phyloP scores from a whole-genome alignment of 1,284 basidiomycete genomes.

The Ustilago xerochloae region DNA sequence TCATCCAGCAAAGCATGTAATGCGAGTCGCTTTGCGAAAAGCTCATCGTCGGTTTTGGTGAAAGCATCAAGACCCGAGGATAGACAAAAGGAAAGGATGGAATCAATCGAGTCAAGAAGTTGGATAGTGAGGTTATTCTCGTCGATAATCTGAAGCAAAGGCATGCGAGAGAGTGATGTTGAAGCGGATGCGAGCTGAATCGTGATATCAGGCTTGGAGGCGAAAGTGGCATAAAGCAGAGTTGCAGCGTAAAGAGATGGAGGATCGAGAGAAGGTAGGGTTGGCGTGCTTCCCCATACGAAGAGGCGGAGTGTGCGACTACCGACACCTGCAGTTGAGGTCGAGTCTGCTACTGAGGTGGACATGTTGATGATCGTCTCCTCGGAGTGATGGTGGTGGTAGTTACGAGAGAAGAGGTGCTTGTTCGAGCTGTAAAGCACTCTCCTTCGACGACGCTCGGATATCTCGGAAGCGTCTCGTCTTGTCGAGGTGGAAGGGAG shows the following conservation, averaged over 20 bases:
- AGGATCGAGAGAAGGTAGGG: conserved; percentile 54
- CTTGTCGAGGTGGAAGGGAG: not conserved
- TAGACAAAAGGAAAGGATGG: conserved; percentile 31
- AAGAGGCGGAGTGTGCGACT: conserved; percentile 23
- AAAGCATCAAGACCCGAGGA: conserved; percentile 30
- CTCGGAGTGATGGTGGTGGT: not conserved
- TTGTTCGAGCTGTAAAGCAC: no score
- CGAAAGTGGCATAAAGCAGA: conserved; percentile 44
- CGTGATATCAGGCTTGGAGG: not conserved
- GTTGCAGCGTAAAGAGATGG: conserved; percentile 54
- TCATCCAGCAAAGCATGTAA: conserved; percentile 54
- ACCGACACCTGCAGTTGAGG: not conserved
- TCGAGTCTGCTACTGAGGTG: not conserved
- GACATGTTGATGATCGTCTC: conserved; percentile 11
- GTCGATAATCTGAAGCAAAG: conserved; percentile 40
- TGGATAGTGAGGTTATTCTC: conserved; percentile 9
- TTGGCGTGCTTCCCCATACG: conserved; percentile 33
- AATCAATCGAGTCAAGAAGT: conserved; percentile 34
- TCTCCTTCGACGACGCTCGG: no score
- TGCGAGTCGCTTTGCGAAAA: conserved; percentile 23
- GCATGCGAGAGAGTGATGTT: conserved; percentile 43
- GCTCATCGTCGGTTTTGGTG: conserved; percentile 2
- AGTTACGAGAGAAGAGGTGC: not conserved
- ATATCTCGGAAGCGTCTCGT: not conserved
- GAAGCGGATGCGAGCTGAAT: conserved; percentile 40